phyloP scores from a whole-genome alignment of 768 basidiomycete genomes.

The Suillus placidus region DNA sequence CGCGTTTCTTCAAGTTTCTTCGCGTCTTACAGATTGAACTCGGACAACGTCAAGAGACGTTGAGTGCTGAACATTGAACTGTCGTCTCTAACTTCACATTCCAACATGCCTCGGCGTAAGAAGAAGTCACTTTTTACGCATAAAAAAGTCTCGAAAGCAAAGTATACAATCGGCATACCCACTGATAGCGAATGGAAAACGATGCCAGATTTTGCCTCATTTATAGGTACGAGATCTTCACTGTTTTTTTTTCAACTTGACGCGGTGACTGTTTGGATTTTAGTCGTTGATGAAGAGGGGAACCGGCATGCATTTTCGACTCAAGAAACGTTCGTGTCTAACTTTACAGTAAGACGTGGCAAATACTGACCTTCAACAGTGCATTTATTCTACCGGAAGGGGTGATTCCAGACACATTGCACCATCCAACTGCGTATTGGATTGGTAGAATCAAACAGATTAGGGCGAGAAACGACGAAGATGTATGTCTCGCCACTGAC shows the following conservation, averaged over 20 bases:
- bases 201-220: constrained; percentile 16
- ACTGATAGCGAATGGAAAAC: constrained; percentile 18
- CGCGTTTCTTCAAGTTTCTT: constrained; percentile 25
- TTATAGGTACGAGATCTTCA: constrained; percentile 21
- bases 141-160: constrained; percentile 20
- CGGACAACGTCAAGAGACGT: neutral
- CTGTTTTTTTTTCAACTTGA: neutral
- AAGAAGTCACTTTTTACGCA: constrained; percentile 16
- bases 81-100: constrained; percentile 1
- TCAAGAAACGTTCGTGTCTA: constrained; percentile 39
- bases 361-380: constrained; percentile 26
- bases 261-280: neutral
- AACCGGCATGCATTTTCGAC: constrained; percentile 27
- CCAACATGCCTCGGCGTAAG: constrained; percentile 29
- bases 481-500: constrained; percentile 26
- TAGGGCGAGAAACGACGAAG: constrained; percentile 30
- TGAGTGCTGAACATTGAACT: neutral
- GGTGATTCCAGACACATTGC: constrained; percentile 21
- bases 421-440: constrained; percentile 50
- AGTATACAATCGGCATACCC: constrained; percentile 6
- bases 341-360: neutral
- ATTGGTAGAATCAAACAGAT: constrained; percentile 53
- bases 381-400: constrained; percentile 47
- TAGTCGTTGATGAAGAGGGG: constrained; percentile 21
- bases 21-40: neutral